A percentile compares a stretch with the other conserved stretches of the same genome.
Conservation (phyloP, 2,329 filamentous ascomycete genomes). For the Pestalotiopsis sp. region DNA sequence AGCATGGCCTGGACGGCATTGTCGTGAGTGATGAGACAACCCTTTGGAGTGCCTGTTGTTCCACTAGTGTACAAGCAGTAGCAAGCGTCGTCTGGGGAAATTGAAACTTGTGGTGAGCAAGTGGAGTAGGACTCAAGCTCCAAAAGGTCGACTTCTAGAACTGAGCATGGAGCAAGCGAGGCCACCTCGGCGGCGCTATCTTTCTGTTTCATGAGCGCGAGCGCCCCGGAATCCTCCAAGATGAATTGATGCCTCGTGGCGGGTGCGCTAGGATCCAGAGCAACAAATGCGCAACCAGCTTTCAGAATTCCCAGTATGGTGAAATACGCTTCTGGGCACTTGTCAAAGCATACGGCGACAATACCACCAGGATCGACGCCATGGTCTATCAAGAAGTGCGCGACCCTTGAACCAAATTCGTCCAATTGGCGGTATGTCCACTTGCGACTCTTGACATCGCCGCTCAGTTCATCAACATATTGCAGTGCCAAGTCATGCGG, state of each 20-base stretch:
- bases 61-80: slow-evolving; percentile 90
- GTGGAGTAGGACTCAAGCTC: slow-evolving; percentile 26
- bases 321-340: slow-evolving; percentile 83
- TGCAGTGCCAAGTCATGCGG: slow-evolving; percentile 73
- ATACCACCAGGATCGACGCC: slow-evolving; percentile 60
- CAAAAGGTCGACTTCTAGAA: slow-evolving; percentile 36
- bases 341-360: slow-evolving; percentile 80
- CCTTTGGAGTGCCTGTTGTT: slow-evolving; percentile 84
- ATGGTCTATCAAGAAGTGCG: slow-evolving; percentile 59
- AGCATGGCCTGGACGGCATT: slow-evolving; percentile 90
- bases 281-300: slow-evolving; percentile 78
- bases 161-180: slow-evolving; percentile 33
- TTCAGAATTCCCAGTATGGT: slow-evolving; percentile 82
- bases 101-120: slow-evolving; percentile 30
- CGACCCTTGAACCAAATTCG: slow-evolving; percentile 70
- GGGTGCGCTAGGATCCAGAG: slow-evolving; percentile 76
- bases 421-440: slow-evolving; percentile 82
- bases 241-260: slow-evolving; percentile 77
- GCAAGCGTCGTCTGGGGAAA: slow-evolving; percentile 60
- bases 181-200: slow-evolving; percentile 26
- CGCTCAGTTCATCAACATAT: slow-evolving; percentile 65
- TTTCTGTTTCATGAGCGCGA: slow-evolving; percentile 60
- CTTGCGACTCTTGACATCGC: slow-evolving; percentile 44
- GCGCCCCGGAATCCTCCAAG: slow-evolving; percentile 69
- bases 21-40: slow-evolving; percentile 85